phyloP scores from a whole-genome alignment of 2,329 filamentous ascomycete species.

The Fusarium buharicum region DNA sequence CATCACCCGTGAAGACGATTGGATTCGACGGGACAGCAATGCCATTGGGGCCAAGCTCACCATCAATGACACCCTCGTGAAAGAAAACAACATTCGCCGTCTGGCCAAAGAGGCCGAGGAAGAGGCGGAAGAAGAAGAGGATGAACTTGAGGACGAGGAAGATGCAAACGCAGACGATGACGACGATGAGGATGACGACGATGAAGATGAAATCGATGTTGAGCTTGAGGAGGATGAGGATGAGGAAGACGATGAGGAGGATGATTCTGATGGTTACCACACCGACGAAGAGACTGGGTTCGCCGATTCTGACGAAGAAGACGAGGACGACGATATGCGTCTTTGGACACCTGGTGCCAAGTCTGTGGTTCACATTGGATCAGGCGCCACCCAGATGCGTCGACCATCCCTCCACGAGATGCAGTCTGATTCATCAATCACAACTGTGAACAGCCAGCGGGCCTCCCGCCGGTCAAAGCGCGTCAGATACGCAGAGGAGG shows the following conservation, averaged over 20 bases:
- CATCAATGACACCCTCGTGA: conserved; percentile 86
- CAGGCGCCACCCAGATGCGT: conserved; percentile 49
- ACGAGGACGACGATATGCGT: conserved; percentile 71
- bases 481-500: conserved; percentile 56
- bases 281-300: conserved; percentile 78
- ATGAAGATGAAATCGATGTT: conserved; percentile 61
- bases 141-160: conserved; percentile 76
- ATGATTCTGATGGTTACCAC: conserved; percentile 75
- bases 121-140: conserved; percentile 79
- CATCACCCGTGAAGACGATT: conserved; percentile 84
- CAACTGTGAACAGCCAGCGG: conserved; percentile 56
- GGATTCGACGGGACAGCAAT: conserved; percentile 78
- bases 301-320: conserved; percentile 74
- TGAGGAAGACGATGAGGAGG: conserved; percentile 63
- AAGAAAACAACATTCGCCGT: conserved; percentile 88
- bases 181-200: conserved; percentile 65
- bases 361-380: conserved; percentile 51
- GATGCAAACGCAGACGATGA: conserved; percentile 86
- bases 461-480: conserved; percentile 48
- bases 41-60: conserved; percentile 78
- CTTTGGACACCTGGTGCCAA: conserved; percentile 64
- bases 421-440: conserved; percentile 71
- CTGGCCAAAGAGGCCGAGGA: conserved; percentile 91
- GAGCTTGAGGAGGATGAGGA: conserved; percentile 61
- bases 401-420: conserved; percentile 56